A percentile compares a stretch with the other conserved stretches of the same genome.
Evolutionary conservation across 1,139 yeast genomes (phyloP).

Genomic region (Blastobotrys illinoisensis): DNA sequence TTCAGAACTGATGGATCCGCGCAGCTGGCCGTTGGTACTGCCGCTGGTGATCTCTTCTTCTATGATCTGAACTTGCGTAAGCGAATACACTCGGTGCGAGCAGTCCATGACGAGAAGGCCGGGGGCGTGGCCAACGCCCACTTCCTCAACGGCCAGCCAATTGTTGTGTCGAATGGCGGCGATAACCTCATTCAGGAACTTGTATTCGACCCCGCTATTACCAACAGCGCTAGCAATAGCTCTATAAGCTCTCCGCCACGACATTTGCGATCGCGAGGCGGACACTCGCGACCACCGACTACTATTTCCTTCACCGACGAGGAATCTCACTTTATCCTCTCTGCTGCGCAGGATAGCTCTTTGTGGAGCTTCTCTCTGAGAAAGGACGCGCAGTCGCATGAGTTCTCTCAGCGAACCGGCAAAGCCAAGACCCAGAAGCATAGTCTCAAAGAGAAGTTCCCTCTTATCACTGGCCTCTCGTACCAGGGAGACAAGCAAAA

Average conservation of each 20-base stretch:
- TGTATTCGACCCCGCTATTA: conserved; percentile 86
- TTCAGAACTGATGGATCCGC: conserved; percentile 91
- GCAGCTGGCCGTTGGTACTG: conserved; percentile 75
- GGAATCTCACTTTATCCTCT: conserved; percentile 74
- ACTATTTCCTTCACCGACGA: conserved; percentile 72
- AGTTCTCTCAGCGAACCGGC: conserved; percentile 64
- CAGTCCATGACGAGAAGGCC: conserved; percentile 60
- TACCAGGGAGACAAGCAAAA: conserved; percentile 75
- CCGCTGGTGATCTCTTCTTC: conserved; percentile 77
- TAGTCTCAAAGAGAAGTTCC: conserved; percentile 56
- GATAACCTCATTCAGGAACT: conserved; percentile 86
- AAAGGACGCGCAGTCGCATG: conserved; percentile 95
- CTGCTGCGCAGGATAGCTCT: conserved; percentile 83
- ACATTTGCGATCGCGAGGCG: conserved; percentile 88
- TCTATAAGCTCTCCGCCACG: conserved; percentile 82
- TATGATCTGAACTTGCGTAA: conserved; percentile 71
- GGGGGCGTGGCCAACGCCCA: conserved; percentile 79
- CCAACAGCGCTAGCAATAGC: conserved; percentile 45
- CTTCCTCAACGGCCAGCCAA: conserved; percentile 89
- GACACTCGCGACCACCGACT: conserved; percentile 90
- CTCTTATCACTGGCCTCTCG: conserved; percentile 70
- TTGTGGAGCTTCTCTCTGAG: conserved; percentile 89
- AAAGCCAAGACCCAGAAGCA: conserved; percentile 23
- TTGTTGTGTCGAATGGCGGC: conserved; percentile 85
- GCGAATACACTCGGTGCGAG: conserved; percentile 68